phyloP scores from a whole-genome alignment of 768 basidiomycete species.

The Tubosaeta sp. region DNA sequence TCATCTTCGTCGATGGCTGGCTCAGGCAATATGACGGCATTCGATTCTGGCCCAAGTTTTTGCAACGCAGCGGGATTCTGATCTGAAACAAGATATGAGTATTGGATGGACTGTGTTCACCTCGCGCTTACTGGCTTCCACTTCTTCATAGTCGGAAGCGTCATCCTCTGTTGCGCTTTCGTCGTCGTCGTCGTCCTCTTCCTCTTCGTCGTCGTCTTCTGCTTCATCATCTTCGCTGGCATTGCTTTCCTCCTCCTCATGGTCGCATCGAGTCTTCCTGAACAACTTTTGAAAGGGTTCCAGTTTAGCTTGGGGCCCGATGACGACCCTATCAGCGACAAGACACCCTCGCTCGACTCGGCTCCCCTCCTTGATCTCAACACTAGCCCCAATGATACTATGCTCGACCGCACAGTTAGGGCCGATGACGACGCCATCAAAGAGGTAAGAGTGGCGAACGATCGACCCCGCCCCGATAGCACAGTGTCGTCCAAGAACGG shows the following conservation, averaged over 20 bases:
- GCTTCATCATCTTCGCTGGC: constrained; percentile 19
- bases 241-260: constrained; percentile 30
- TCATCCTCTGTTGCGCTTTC: constrained; percentile 31
- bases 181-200: constrained; percentile 31
- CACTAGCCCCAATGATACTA: constrained; percentile 78
- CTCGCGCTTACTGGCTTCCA: constrained; percentile 55
- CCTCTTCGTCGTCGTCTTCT: constrained; percentile 31
- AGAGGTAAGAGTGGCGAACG: constrained; percentile 77
- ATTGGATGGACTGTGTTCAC: neutral
- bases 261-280: constrained; percentile 37
- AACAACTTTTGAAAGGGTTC: constrained; percentile 72
- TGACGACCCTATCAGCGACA: constrained; percentile 72
- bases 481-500: constrained; percentile 77
- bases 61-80: constrained; percentile 42
- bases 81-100: constrained; percentile 32
- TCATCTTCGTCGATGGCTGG: constrained; percentile 56
- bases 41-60: constrained; percentile 62
- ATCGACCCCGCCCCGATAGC: constrained; percentile 65
- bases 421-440: constrained; percentile 71
- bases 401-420: constrained; percentile 66
- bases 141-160: constrained; percentile 65
- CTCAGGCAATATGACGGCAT: constrained; percentile 81
- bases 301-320: constrained; percentile 71
- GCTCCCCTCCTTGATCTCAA: constrained; percentile 64
- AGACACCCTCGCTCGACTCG: constrained; percentile 72